Base-by-base conservation (phyloP, 2,329 filamentous ascomycete genomes). In the Neofusicoccum kwambonambiense region DNA sequence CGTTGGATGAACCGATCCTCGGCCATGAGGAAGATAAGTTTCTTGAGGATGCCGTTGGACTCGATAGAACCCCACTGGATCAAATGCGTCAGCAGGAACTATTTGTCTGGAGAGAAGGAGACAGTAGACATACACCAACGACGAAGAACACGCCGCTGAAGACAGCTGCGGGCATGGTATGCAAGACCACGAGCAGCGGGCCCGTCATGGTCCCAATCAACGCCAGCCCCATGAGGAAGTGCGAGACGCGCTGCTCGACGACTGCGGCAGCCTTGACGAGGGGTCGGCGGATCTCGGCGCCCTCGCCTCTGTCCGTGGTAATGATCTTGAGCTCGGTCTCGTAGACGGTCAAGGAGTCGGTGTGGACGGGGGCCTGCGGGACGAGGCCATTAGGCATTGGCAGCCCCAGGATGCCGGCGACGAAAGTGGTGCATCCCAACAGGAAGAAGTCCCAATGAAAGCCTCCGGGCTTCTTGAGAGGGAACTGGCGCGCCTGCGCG, bases 401-500 rank as follows among this genome's bases (percentile, higher is more conserved):
- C 7, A 86, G 76, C 1, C 82, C 83, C 6, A 85, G 76, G 37
- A 86, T 78, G 4, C 82, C 82, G 9, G 77, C 77, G 15, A 84
- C 77, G 67, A 84, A 83, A 49, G 81, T 84, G 6, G 83, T 84
- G 69, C 78, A 82, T 3, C 83, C 83, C 1, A 86, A 78, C 0
- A 86, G 77, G 72, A 85, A 85, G 71, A 85, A 84, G 71, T 85
- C 83, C 83, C 83, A 85, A 69, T 85, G 82, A 67, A 85, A 86
- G 1, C 83, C 83, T 3, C 81, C 82, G 0, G 84, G 83, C 66
- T 86, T 85, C 67, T 80, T 82, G 35, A 86, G 76, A 1, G 83
- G 83, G 64, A 81, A 85, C 22, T 82, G 78, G 31, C 80, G 78
- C 4, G 82, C 82, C 72, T 85, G 83, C 0, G 83, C 56, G 1